Base-by-base conservation (phyloP, 352 stramenopile genomes). In the Phytopythium oedochilum region DNA sequence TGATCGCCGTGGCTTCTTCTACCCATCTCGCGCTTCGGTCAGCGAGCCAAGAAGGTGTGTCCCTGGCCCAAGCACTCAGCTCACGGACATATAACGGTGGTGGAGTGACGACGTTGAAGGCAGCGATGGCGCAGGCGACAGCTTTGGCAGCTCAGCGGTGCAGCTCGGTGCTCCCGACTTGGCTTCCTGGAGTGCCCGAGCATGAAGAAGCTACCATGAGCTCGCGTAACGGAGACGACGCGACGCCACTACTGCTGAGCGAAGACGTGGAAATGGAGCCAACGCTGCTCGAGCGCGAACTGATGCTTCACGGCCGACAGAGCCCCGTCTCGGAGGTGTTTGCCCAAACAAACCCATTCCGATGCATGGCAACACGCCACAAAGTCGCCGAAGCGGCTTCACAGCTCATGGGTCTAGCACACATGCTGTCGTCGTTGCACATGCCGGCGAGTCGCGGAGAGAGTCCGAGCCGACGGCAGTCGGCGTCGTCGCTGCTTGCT, bases 121-220 rank as follows among this genome's bases (percentile, higher is more conserved):
- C 43, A 34, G 23, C 11, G 1, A 22, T 12, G 23, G 20, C 28
- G 18, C 20, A 59, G 14, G n/a, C 11, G 32, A 38, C 47, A 0
- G 18, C 49, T 0, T 46, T 44, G 10, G 60, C 68, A 6, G 54
- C 43, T 3, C 73, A 88, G 26, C 70, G 80, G 2, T 91, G 78
- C 26, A 68, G 68, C 23, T 68, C 69, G 11, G 87, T 83, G 43
- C 50, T 88, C 0, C 81, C 81, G 14, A 60, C 73, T 11, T 91
- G 81, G 81, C 66, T 91, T 51, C 78, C 78, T 8, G 81, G 73
- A 1, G 56, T 50, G 4, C 78, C 78, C 0, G 57, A 81, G 29
- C 76, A 81, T 3, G 70, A 74, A 44, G 70, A 83, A 55, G 73
- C 83, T 20, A 86, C 72, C 8, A 91, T 89, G 75, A 76, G 52